Conservation (phyloP, 2,329 filamentous ascomycete genomes). For the Fusarium humuli region DNA sequence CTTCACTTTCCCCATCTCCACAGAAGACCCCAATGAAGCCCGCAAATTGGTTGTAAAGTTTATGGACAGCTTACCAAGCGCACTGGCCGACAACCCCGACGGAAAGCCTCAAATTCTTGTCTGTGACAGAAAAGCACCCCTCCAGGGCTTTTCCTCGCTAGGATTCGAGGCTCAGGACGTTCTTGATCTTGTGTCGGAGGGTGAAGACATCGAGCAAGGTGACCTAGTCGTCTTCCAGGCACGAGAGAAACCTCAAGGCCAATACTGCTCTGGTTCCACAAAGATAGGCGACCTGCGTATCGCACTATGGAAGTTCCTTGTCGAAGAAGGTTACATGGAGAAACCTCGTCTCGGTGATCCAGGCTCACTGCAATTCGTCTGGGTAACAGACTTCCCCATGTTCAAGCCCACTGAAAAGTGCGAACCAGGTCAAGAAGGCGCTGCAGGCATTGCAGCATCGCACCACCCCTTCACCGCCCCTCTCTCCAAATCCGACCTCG, state of each 20-base stretch:
- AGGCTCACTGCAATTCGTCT: conserved; percentile 74
- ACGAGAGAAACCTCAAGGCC: conserved; percentile 72
- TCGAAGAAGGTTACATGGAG: conserved; percentile 69
- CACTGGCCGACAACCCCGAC: conserved; percentile 75
- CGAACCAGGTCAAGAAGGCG: conserved; percentile 82
- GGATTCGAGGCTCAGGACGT: conserved; percentile 74
- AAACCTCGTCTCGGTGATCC: conserved; percentile 53
- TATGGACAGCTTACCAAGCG: conserved; percentile 71
- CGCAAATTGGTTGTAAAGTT: conserved; percentile 74
- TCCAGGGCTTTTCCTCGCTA: conserved; percentile 80
- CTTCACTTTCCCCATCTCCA: conserved; percentile 72
- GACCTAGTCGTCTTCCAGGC: conserved; percentile 87
- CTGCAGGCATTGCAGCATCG: conserved; percentile 83
- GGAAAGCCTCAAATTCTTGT: conserved; percentile 86
- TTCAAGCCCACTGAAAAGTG: conserved; percentile 78
- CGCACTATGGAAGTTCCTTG: conserved; percentile 75
- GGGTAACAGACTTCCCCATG: conserved; percentile 92
- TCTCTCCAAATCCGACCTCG: conserved; percentile 75
- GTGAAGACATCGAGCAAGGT: conserved; percentile 66
- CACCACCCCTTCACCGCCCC: conserved; percentile 98
- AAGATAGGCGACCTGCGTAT: conserved; percentile 78
- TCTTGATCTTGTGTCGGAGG: conserved; percentile 45
- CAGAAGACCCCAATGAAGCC: conserved; percentile 64
- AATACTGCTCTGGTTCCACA: conserved; percentile 69
- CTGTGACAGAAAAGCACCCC: conserved; percentile 77